These are phyloP conservation scores for Sodiomyces alkalinus DNA, from an alignment of 2,329 filamentous ascomycete species.

Conservation along the genomic window DNA sequence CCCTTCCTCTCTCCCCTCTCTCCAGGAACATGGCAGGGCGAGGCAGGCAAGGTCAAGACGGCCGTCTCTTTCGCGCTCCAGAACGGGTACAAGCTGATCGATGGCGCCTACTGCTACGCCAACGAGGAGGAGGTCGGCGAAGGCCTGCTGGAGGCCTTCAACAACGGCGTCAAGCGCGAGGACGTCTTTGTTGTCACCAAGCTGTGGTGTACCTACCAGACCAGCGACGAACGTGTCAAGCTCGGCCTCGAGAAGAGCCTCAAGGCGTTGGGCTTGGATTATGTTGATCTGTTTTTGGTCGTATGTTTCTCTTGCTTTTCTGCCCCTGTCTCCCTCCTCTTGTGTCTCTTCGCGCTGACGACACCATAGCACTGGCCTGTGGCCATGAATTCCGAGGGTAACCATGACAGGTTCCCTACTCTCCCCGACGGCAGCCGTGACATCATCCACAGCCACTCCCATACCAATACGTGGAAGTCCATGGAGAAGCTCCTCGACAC, in stretches of 20 bases:
- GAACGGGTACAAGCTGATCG: slow-evolving; percentile 44
- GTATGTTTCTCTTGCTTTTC: slow-evolving; percentile 14
- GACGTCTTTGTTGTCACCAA: slow-evolving; percentile 78
- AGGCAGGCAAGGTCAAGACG: slow-evolving; percentile 38
- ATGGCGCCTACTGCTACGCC: slow-evolving; percentile 62
- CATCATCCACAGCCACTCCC: slow-evolving; percentile 51
- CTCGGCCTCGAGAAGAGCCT: slow-evolving; percentile 58
- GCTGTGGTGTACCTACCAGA: slow-evolving; percentile 70
- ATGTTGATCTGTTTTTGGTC: slow-evolving; percentile 68
- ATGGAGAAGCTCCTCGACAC: slow-evolving; percentile 51
- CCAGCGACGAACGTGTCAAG: slow-evolving; percentile 36
- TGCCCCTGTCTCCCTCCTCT: background rate
- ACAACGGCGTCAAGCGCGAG: slow-evolving; percentile 54
- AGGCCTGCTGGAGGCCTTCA: slow-evolving; percentile 60
- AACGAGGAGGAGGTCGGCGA: slow-evolving; percentile 75
- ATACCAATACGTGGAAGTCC: slow-evolving; percentile 63
- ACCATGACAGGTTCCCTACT: slow-evolving; percentile 62
- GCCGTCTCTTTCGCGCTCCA: slow-evolving; percentile 45
- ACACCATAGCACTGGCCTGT: slow-evolving; percentile 57
- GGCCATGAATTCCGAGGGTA: slow-evolving; percentile 64
- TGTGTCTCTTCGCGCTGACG: slow-evolving; percentile 2
- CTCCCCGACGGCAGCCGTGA: slow-evolving; percentile 59
- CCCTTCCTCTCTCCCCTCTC: too few relatives aligned
- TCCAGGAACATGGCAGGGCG: slow-evolving; percentile 50
- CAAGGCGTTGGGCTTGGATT: slow-evolving; percentile 58